Conservation (phyloP, 2,329 filamentous ascomycete species). For the Ascocoryne sarcoides region DNA sequence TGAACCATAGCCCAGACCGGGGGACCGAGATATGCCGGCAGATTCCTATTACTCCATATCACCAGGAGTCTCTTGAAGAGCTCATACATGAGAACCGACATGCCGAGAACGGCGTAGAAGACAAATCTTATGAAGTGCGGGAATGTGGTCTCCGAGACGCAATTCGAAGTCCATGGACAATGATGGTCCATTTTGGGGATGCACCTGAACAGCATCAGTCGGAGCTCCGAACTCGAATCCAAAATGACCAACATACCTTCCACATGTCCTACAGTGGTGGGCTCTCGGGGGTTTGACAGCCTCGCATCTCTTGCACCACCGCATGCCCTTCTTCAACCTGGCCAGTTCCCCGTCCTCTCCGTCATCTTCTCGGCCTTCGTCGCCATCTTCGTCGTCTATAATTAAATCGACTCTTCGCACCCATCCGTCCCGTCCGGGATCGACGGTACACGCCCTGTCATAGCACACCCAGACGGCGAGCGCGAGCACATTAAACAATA, state of each 20-base stretch:
- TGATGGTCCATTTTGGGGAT: conserved; percentile 81
- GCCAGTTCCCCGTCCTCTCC: conserved; percentile 19
- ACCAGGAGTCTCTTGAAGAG: conserved; percentile 49
- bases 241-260: conserved; percentile 35
- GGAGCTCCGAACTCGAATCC: neutral
- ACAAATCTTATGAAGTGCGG: conserved; percentile 78
- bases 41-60: conserved; percentile 55
- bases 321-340: conserved; percentile 22
- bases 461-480: conserved; percentile 61
- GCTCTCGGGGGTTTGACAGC: conserved; percentile 66
- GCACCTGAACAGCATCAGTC: conserved; percentile 37
- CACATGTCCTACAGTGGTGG: conserved; percentile 74
- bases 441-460: conserved; percentile 47
- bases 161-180: conserved; percentile 78
- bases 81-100: conserved; percentile 50
- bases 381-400: conserved; percentile 17
- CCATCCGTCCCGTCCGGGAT: conserved; percentile 45
- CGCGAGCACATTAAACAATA: conserved; percentile 59
- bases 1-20: conserved; percentile 47
- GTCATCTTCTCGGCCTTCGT: conserved; percentile 12
- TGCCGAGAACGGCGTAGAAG: conserved; percentile 53
- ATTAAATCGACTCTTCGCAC: conserved; percentile 11
- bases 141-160: conserved; percentile 72
- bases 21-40: conserved; percentile 70
- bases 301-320: conserved; percentile 71